Evolutionary conservation across 2,329 filamentous ascomycete genomes (phyloP), one percentile per base, ranked within the genome.

Genomic region (Ophiostoma triangulosporum): DNA sequence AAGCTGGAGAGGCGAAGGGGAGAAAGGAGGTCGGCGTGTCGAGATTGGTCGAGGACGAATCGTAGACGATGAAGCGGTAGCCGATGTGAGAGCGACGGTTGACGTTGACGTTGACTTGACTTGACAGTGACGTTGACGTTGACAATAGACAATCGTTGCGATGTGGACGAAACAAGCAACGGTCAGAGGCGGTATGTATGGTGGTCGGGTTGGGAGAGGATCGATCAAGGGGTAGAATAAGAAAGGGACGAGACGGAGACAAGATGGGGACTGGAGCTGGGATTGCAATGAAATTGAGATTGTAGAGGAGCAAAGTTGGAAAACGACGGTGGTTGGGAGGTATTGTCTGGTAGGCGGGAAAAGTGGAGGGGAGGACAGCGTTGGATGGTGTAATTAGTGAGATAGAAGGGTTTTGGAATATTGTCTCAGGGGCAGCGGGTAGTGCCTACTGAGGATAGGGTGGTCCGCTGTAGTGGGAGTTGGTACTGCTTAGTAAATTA

Each of bases 271-370:
- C 50, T 26, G 24, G 43, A 17, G 46, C 35, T 36, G 49, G 26
- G n/a, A 46, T n/a, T 46, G 43, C 14, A 17, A 27, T 29, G 50
- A 31, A 26, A 45, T 51, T 43, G 33, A 53, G 17, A 51, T 51
- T 40, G 53, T 45, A 52, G 35, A 20, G 46, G 48, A 26, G 31
- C 8, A 31, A 45, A 35, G 31, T 33, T 29, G 43, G 43, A 53
- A 56, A 51, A 56, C 52, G 36, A 43, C 52, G 52, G 55, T 54
- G 55, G 55, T 54, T 56, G 54, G 55, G 55, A 36, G 26, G 40
- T 40, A 50, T 50, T 32, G 35, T 46, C 35, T 53, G 38, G 46
- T 35, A 33, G 26, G 36, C 6, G 22, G 40, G 46, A 56, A 56
- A 56, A 56, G 55, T 54, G 55, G 52, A 54, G 52, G 52, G 49